phyloP scores from a whole-genome alignment of 768 basidiomycete genomes.

The Pilatotrama ljubarskyi region DNA sequence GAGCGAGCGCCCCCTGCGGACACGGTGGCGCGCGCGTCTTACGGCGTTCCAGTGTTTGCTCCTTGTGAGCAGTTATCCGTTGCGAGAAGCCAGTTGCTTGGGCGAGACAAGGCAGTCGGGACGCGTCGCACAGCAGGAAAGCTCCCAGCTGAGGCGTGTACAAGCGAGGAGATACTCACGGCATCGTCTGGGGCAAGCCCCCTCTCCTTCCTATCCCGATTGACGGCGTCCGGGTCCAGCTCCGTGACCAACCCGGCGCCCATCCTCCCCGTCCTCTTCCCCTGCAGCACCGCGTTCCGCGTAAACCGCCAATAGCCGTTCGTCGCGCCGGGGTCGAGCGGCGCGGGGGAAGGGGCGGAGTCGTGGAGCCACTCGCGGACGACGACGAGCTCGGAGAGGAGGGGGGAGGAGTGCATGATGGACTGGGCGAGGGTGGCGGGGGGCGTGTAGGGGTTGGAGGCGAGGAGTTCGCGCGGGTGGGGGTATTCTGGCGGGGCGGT shows the following conservation, averaged over 20 bases:
- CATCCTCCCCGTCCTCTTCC: conserved; percentile 49
- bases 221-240: conserved; percentile 82
- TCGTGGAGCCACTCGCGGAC: conserved; percentile 91
- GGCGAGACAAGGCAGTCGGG: too few relatives aligned
- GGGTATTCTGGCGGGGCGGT: conserved; percentile 49
- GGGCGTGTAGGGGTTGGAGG: conserved; percentile 81
- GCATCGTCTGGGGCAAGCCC: conserved; percentile 75
- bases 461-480: conserved; percentile 55
- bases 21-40: too few relatives aligned
- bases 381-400: conserved; percentile 74
- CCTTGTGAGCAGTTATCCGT: too few relatives aligned
- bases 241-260: conserved; percentile 55
- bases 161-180: conserved; percentile 43
- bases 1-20: too few relatives aligned
- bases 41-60: too few relatives aligned
- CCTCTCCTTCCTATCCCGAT: conserved; percentile 47
- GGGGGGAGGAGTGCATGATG: conserved; percentile 64
- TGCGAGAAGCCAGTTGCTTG: too few relatives aligned
- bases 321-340: conserved; percentile 65
- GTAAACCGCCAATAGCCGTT: conserved; percentile 87
- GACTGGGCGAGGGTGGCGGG: conserved; percentile 73
- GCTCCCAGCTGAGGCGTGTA: too few relatives aligned
- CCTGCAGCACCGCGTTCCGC: conserved; percentile 70
- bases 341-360: conserved; percentile 63
- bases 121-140: too few relatives aligned